Evolutionary conservation across 805 yeast species (phyloP).

Genomic region (Monosporozyma unispora): DNA sequence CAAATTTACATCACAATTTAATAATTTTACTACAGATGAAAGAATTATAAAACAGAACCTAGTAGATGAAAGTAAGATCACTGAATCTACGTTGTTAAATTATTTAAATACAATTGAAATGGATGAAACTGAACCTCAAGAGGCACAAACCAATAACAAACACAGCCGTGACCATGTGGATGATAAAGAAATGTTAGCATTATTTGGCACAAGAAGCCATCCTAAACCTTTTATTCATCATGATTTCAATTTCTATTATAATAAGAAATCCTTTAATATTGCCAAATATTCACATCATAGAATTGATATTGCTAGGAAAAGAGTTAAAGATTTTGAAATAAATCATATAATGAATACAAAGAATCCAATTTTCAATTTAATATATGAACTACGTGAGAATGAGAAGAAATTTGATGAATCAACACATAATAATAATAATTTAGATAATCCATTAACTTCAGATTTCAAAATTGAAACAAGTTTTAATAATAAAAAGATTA

Average conservation of each 20-base stretch:
- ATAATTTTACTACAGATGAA: conserved; percentile 57
- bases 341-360: conserved; percentile 13
- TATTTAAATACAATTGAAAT: conserved; percentile 7
- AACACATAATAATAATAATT: neutral
- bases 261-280: conserved; percentile 39
- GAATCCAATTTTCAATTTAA: conserved; percentile 23
- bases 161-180: neutral
- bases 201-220: neutral
- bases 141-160: neutral
- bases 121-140: conserved; percentile 2
- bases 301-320: conserved; percentile 30
- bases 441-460: neutral
- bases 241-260: neutral
- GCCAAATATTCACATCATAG: conserved; percentile 48
- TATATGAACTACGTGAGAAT: conserved; percentile 5
- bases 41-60: conserved; percentile 59
- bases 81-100: conserved; percentile 59
- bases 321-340: conserved; percentile 22
- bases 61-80: conserved; percentile 72
- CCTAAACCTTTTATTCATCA: neutral
- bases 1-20: conserved; percentile 62
- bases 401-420: neutral
- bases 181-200: conserved; percentile 1
- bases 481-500: neutral
- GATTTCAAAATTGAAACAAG: conserved; percentile 1